phyloP scores from a whole-genome alignment of 2,329 filamentous ascomycete genomes.

The Canariomyces notabilis region DNA sequence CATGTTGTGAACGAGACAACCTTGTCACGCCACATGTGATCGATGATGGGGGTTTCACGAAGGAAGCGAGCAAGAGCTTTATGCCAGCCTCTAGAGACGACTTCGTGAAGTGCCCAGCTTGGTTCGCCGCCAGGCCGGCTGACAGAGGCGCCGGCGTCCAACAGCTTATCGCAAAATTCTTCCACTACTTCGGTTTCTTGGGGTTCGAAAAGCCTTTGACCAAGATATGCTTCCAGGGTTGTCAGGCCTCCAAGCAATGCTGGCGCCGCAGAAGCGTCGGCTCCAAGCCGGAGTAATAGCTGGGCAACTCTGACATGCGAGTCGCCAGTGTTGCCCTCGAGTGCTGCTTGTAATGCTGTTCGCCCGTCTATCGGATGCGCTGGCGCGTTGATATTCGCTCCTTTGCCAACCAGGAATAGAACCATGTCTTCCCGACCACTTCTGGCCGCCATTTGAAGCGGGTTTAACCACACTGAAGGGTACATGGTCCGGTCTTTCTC shows the following conservation, averaged over 20 bases:
- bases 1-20: not conserved
- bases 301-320: not conserved
- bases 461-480: not conserved
- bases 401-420: not conserved
- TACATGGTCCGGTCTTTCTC: too few species aligned
- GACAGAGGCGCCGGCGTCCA: slow-evolving; percentile 6
- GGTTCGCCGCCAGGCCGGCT: slow-evolving; percentile 5
- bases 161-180: slow-evolving; percentile 2
- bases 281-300: not conserved
- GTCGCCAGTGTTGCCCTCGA: not conserved
- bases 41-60: not conserved
- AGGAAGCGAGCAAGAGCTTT: slow-evolving; percentile 2
- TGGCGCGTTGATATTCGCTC: slow-evolving; percentile 5
- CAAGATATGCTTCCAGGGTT: slow-evolving; percentile 3
- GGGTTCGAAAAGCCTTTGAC: not conserved
- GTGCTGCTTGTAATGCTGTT: slow-evolving; percentile 8
- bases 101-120: slow-evolving; percentile 8
- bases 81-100: not conserved
- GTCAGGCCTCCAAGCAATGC: not conserved
- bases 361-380: slow-evolving; percentile 1
- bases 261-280: slow-evolving; percentile 2
- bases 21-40: slow-evolving; percentile 2
- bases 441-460: not conserved
- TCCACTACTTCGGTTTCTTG: not conserved
- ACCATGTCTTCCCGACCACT: not conserved